Percentiles rank a stretch among this genome's conserved stretches.
These are phyloP conservation scores for Tolypocladium inflatum DNA, from an alignment of 2,329 filamentous ascomycete genomes.

Conservation along the genomic window DNA sequence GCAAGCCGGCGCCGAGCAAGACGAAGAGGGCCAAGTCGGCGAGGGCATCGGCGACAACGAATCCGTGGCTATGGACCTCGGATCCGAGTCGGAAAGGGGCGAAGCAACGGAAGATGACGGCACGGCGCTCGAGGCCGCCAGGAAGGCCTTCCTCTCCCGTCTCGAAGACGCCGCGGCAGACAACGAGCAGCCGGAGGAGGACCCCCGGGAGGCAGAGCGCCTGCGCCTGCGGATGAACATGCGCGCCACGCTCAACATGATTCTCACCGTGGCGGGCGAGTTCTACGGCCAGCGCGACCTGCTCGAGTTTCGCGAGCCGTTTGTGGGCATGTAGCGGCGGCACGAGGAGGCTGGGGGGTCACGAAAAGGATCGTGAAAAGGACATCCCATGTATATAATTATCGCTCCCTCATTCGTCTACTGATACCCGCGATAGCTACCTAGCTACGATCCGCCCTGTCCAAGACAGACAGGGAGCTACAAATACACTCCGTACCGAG, in stretches of 20 bases:
- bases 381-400: neutral
- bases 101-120: constrained; percentile 27
- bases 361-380: neutral
- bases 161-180: constrained; percentile 20
- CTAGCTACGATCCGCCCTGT: neutral
- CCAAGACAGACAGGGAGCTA: neutral
- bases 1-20: constrained; percentile 12
- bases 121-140: constrained; percentile 36
- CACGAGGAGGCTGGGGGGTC: constrained; percentile 5
- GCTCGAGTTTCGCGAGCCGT: constrained; percentile 61
- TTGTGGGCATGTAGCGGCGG: constrained; percentile 29
- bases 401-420: neutral
- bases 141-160: constrained; percentile 35
- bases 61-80: constrained; percentile 34
- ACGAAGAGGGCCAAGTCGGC: constrained; percentile 1
- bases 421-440: neutral
- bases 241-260: constrained; percentile 80
- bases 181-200: constrained; percentile 17
- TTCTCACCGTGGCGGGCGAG: constrained; percentile 78
- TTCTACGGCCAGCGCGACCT: constrained; percentile 84
- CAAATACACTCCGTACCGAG: neutral
- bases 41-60: constrained; percentile 11
- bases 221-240: constrained; percentile 36
- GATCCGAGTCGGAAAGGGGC: constrained; percentile 21
- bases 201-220: constrained; percentile 16